These are phyloP conservation scores for Planoprotostelium fungivorum DNA, from an alignment of 78 protist species.

Conservation along the genomic window DNA sequence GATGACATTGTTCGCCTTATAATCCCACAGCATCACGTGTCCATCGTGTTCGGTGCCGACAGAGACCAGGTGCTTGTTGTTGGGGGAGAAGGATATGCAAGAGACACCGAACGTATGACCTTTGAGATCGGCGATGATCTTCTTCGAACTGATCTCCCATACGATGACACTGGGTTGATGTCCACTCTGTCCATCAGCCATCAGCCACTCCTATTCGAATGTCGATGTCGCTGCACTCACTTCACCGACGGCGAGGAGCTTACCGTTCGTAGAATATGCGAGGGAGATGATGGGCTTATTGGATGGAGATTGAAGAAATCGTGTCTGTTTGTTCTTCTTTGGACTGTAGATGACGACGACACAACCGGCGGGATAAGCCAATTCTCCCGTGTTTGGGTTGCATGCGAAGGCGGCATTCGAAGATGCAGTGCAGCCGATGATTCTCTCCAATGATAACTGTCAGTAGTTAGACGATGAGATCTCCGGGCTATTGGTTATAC, in stretches of 20 bases:
- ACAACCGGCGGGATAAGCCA: slow-evolving; percentile 16
- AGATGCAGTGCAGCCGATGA: slow-evolving; percentile 1
- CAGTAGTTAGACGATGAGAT: neutral
- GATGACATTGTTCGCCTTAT: neutral
- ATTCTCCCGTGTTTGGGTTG: slow-evolving; percentile 3
- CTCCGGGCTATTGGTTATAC: neutral
- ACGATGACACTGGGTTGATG: neutral
- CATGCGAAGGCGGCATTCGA: neutral
- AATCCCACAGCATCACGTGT: neutral
- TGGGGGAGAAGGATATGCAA: slow-evolving; percentile 7
- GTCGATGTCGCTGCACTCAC: neutral
- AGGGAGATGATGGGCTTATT: neutral
- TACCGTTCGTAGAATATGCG: neutral
- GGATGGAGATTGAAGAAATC: neutral
- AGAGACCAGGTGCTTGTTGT: slow-evolving; percentile 1
- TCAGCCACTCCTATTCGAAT: neutral
- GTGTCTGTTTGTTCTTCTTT: slow-evolving; percentile 12
- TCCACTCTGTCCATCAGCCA: too few relatives aligned
- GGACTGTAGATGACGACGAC: slow-evolving; percentile 3
- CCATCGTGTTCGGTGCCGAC: slow-evolving; percentile 6
- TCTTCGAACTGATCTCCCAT: neutral
- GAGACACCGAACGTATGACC: slow-evolving; percentile 4
- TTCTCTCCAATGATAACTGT: neutral
- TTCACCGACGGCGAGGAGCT: slow-evolving; percentile 6
- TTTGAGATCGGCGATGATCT: neutral